Base-by-base conservation (phyloP, 2,329 filamentous ascomycete species). In the Spiromastix sp. region DNA sequence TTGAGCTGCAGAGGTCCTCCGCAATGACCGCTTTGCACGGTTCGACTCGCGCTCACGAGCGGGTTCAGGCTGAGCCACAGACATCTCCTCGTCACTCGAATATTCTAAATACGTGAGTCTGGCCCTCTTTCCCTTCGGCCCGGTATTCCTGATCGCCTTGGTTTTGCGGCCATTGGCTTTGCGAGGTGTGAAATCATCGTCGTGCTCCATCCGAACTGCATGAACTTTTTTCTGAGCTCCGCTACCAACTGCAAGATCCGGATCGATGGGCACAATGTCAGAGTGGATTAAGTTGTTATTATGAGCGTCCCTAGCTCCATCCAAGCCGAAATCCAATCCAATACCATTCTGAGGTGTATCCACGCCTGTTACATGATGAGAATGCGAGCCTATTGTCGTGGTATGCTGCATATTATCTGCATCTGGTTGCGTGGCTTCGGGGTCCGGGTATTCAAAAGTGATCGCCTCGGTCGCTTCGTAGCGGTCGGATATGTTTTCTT, bases 381-480 rank as follows among this genome's bases (percentile, higher is more conserved):
- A n/a, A n/a, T n/a, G n/a, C n/a, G n/a, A n/a, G n/a, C n/a, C n/a
- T n/a, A n/a, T n/a, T n/a, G n/a, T n/a, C n/a, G n/a, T n/a, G n/a
- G n/a, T n/a, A n/a, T n/a, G n/a, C n/a, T n/a, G n/a, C n/a, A n/a
- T n/a, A n/a, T n/a, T n/a, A n/a, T n/a, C n/a, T n/a, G n/a, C n/a
- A n/a, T n/a, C n/a, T n/a, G n/a, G n/a, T n/a, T n/a, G n/a, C n/a
- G n/a, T n/a, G n/a, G n/a, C n/a, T n/a, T n/a, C n/a, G n/a, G n/a
- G 30, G 32, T 55, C 51, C 6, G 52, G 47, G 36, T 55, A 54
- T 36, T 54, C 54, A 27, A 55, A 58, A 11, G 51, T 55, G 16
- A 58, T 58, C 5, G 46, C 50, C 22, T 56, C 52, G 4, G 54
- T 56, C 6, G 36, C 44, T 32, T 54, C 48, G 32, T 56, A 54